Evolutionary conservation across 345 rosid genomes (phyloP).

Genomic region (Gossypium herbaceum): DNA sequence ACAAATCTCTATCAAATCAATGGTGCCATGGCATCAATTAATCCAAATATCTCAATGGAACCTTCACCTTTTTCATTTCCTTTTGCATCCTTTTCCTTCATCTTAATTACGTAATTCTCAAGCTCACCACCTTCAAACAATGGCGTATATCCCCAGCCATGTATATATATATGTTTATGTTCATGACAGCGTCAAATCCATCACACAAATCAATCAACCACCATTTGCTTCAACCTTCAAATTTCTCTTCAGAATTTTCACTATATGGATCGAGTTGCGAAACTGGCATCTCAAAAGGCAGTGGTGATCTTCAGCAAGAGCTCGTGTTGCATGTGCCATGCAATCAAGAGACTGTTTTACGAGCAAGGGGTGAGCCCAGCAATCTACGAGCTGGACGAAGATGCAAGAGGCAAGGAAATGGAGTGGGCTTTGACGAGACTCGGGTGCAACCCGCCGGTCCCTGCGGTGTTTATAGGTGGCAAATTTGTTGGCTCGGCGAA

Average conservation of each 20-base stretch:
- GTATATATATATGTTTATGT: not conserved
- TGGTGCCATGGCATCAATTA: slow-evolving; percentile 19
- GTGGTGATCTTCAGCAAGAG: slow-evolving; percentile 97
- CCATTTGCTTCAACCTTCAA: too few relatives aligned
- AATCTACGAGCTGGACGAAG: slow-evolving; percentile 71
- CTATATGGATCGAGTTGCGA: slow-evolving; percentile 60
- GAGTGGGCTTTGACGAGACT: slow-evolving; percentile 71
- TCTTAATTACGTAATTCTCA: not conserved
- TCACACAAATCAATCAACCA: not conserved
- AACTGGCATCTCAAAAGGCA: slow-evolving; percentile 78
- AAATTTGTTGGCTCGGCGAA: slow-evolving; percentile 75
- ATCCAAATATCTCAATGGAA: slow-evolving; percentile 37
- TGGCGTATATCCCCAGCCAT: slow-evolving; percentile 8
- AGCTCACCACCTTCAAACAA: not conserved
- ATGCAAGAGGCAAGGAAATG: slow-evolving; percentile 48
- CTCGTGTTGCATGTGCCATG: slow-evolving; percentile 88
- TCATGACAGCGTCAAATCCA: slow-evolving; percentile 5
- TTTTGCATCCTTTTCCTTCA: slow-evolving; percentile 2
- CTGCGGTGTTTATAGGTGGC: slow-evolving; percentile 82
- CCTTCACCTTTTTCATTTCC: slow-evolving; percentile 24
- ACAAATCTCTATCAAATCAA: not conserved
- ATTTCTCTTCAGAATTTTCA: too few relatives aligned
- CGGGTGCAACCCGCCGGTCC: slow-evolving; percentile 76
- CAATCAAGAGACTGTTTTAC: slow-evolving; percentile 79
- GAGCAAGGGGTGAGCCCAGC: slow-evolving; percentile 92